phyloP scores from a whole-genome alignment of 2,329 filamentous ascomycete genomes.

The Phialophora verrucosa region DNA sequence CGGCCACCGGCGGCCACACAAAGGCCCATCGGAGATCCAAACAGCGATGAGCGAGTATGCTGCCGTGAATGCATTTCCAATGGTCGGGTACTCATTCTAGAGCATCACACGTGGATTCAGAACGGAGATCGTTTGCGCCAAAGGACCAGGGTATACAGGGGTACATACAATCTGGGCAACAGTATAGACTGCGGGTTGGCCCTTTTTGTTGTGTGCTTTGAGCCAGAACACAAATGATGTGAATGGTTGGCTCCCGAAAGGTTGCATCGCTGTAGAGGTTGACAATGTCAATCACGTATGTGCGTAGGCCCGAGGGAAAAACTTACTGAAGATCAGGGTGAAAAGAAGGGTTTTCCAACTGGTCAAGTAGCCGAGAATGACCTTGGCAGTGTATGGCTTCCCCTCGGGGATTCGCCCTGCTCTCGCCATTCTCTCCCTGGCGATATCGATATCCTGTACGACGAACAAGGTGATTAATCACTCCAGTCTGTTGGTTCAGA shows the following conservation, averaged over 20 bases:
- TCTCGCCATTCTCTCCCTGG: conserved; percentile 26
- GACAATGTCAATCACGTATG: too few species aligned
- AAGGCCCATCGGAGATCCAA: conserved; percentile 30
- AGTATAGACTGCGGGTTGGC: conserved; percentile 25
- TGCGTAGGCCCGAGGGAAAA: background rate
- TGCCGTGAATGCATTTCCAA: conserved; percentile 29
- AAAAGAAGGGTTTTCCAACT: conserved; percentile 33
- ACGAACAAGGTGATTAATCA: background rate
- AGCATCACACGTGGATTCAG: background rate
- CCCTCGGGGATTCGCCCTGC: conserved; percentile 27
- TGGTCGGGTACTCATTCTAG: conserved; percentile 31
- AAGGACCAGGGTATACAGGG: too few species aligned
- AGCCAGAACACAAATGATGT: conserved; percentile 32
- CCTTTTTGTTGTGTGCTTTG: conserved; percentile 33
- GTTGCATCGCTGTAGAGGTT: conserved; percentile 20
- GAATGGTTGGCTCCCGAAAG: conserved; percentile 27
- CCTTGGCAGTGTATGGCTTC: conserved; percentile 27
- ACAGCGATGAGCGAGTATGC: conserved; percentile 26
- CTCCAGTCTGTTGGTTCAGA: background rate
- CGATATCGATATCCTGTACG: conserved; percentile 27
- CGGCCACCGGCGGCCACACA: conserved; percentile 28
- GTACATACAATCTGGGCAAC: conserved; percentile 29
- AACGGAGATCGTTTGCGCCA: background rate
- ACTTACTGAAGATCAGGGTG: conserved; percentile 32
- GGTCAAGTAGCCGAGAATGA: conserved; percentile 29